Evolutionary conservation across 2,329 filamentous ascomycete species (phyloP), one percentile per base, ranked within the genome.

Genomic region (Ophiobolus disseminans): DNA sequence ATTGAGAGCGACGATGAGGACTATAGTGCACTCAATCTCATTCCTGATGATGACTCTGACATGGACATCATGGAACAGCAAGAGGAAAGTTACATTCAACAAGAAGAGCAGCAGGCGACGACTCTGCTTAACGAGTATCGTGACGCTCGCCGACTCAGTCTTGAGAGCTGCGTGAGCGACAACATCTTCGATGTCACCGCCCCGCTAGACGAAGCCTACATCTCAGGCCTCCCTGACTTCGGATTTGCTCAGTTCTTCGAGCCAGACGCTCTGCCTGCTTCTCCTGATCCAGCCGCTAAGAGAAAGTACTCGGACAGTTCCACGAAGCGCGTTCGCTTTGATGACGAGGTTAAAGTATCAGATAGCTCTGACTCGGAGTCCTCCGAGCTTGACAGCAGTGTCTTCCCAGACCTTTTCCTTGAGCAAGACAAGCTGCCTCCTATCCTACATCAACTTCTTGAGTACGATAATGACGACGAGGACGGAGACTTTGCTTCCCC

Each of bases 321-420:
- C 30, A 65, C 70, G 55, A 85, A 88, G 50, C 87, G 87, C 57
- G 90, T 94, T 34, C 89, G 88, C 62, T 94, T 94, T 63, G 76
- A 80, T 58, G 81, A 86, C 43, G 81, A 84, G 45, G 80, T 87
- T 31, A 81, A 86, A 48, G 80, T 82, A 50, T 87, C 87, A 47
- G 87, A 90, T 59, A 88, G 65, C 25, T 74, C 72, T 10, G 68
- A 67, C 46, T 66, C 69, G n/a, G 68, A 69, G 38, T 70, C 70
- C 23, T 74, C 72, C 3, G 83, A 86, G 30, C 81, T 85, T 49
- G 82, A 86, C 55, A 81, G 83, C 50, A 83, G 85, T 55, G 83
- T 91, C 55, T 90, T 90, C 53, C 87, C 89, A 1, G 86, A 91
- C 66, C 86, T 93, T 50, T 93, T 93, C 70, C 79, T 92, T 47